Evolutionary conservation across 768 basidiomycete species (phyloP).

Genomic region (Gloeostereum incarnatum): DNA sequence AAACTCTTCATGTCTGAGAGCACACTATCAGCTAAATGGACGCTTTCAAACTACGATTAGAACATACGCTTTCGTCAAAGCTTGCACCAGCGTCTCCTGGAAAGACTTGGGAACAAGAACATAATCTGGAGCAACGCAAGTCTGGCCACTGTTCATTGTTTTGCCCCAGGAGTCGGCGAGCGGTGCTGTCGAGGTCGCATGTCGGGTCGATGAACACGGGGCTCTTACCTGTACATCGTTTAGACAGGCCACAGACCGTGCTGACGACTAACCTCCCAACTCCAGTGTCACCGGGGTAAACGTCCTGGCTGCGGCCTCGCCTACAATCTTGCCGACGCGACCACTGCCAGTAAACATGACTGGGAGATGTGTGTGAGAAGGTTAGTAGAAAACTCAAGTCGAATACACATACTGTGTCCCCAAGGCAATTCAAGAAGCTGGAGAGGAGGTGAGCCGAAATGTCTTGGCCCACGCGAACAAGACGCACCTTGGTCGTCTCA

Average conservation of each 20-base stretch:
- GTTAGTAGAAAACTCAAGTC: neutral
- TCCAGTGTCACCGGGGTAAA: constrained; percentile 49
- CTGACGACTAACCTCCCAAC: constrained; percentile 37
- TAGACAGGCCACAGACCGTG: neutral
- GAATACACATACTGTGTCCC: constrained; percentile 19
- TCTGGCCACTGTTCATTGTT: constrained; percentile 63
- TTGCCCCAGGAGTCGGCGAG: constrained; percentile 79
- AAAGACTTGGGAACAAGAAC: constrained; percentile 32
- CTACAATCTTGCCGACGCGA: constrained; percentile 36
- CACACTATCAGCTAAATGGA: neutral
- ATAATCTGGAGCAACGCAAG: constrained; percentile 60
- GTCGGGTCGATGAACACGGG: constrained; percentile 68
- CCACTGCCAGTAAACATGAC: constrained; percentile 40
- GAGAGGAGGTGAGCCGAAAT: no score
- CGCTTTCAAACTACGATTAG: neutral
- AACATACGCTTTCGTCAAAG: constrained; percentile 28
- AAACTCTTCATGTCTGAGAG: constrained; percentile 15
- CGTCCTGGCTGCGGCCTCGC: constrained; percentile 42
- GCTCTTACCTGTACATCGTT: constrained; percentile 40
- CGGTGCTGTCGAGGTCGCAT: constrained; percentile 55
- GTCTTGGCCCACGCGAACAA: constrained; percentile 52
- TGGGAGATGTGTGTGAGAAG: constrained; percentile 1
- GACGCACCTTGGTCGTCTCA: constrained; percentile 41
- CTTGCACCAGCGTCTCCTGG: constrained; percentile 29
- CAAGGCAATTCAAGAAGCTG: constrained; percentile 39